Base-by-base conservation (phyloP, 2,329 filamentous ascomycete species). In the Coniochaeta pulveracea region DNA sequence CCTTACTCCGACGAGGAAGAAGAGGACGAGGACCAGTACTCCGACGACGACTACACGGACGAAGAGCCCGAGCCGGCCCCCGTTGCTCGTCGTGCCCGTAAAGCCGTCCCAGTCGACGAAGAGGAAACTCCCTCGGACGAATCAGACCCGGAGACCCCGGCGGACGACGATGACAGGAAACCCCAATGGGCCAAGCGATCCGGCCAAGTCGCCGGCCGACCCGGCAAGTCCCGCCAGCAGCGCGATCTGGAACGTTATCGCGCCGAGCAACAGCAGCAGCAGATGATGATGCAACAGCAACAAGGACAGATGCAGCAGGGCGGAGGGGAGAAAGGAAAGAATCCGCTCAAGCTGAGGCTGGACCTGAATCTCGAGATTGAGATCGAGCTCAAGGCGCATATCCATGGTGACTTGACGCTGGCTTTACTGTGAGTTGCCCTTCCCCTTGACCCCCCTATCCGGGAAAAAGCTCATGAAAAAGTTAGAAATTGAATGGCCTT, bases 321-420 rank as follows among this genome's bases (percentile, higher is more conserved):
- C 46, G 46, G 52, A 56, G 45, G 43, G 44, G 47, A 47, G 45
- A 57, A 58, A 41, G 45, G 47, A 41, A 57, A 72, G 41, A 77
- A 82, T 45, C 76, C 79, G 16, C 55, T 85, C 50, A 77, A 77
- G 52, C 56, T 88, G 50, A 65, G 75, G 36, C 57, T 85, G 19
- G 81, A 88, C 50, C 61, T 85, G 35, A 86, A 88, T 55, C 58
- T 88, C 34, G 82, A 88, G 47, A 69, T 88, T 33, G 80, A 88
- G 58, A 80, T 88, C 44, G 75, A 85, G 54, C 61, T 88, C 35
- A 85, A 85, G 63, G 82, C 82, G 14, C 79, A 74, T 52, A 85
- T 88, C 41, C 73, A 85, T 45, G 82, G 82, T 47, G 82, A 86
- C 59, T 53, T 88, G 48, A 84, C 80, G 7, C 55, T 85, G 39